A percentile compares a stretch with the other conserved stretches of the same genome.
Conservation (phyloP, 805 yeast species). For the Phaffomyces thermotolerans region DNA sequence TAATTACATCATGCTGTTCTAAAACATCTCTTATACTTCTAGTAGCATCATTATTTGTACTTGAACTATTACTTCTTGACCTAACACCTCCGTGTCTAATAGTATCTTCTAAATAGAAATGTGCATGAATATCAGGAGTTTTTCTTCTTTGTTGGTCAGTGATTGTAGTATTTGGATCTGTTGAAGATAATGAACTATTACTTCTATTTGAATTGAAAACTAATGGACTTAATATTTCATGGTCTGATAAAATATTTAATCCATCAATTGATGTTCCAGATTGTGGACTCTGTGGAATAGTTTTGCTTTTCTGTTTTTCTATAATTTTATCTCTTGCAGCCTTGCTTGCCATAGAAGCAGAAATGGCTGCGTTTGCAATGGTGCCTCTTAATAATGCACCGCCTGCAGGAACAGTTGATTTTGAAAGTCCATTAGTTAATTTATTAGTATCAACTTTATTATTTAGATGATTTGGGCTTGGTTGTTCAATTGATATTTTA, state of each 20-base stretch:
- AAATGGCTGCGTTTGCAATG: constrained; percentile 31
- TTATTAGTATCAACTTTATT: neutral
- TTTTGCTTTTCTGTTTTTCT: neutral
- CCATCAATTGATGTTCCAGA: neutral
- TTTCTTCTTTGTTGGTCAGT: constrained; percentile 13
- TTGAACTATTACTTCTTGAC: constrained; percentile 25
- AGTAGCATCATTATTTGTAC: constrained; percentile 13
- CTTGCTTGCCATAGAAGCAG: constrained; percentile 34
- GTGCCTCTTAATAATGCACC: constrained; percentile 37
- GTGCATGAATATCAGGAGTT: constrained; percentile 69
- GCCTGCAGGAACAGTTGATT: constrained; percentile 38
- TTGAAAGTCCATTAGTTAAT: neutral
- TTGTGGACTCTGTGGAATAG: constrained; percentile 10
- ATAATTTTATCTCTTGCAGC: constrained; percentile 25
- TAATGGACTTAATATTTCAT: neutral
- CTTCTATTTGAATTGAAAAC: constrained; percentile 10
- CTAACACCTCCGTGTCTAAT: constrained; percentile 40
- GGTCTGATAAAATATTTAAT: neutral
- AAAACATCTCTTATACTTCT: constrained; percentile 11
- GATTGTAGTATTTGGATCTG: constrained; percentile 2
- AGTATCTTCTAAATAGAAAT: constrained; percentile 64
- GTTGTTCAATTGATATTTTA: neutral
- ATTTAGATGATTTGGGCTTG: constrained; percentile 1
- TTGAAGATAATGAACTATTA: constrained; percentile 17
- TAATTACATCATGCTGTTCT: constrained; percentile 1